Base-by-base conservation (phyloP, 331 rosid genomes). In the Malus hybrid region DNA sequence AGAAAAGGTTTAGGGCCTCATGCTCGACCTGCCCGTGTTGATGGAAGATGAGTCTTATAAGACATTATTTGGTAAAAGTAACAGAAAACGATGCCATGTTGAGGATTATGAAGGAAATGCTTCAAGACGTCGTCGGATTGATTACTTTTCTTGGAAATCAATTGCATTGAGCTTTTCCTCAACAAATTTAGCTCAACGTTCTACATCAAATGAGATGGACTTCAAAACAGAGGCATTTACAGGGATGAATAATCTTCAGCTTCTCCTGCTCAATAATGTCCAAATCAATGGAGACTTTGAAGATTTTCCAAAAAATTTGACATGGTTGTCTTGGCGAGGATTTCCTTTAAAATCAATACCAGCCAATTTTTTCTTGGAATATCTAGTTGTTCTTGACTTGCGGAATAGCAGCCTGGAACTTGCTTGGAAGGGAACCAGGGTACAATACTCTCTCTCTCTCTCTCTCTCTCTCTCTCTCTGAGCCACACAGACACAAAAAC, bases 381-480 rank as follows among this genome's bases (percentile, higher is more conserved):
- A 66, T 32, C 52, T 34, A 18, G 50, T 9, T 66, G 52, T 3
- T 34, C 70, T 66, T 66, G 70, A 66, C 6, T 66, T 66, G 50
- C 27, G 48, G 70, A 66, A 66, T 33, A 66, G 70, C 70, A 15
- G 7, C 50, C 50, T 34, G 64, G 11, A 31, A 31, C 52, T 20
- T 1, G 54, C 52, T 70, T 77, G 76, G 80, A 61, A 65, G 55
- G 32, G 44, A 12, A 36, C 31, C 7, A 61, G 32, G 68, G 80
- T 77, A 69, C 24, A 33, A 16, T 66, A 44, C 70, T 32, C 50
- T 19, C 67, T 62, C 36, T 22, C 31, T 10, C 48, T 42, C 48
- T 10, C 13, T 42, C 13, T 42, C 14, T 42, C 48, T 36, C 44
- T 56, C 36, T 0, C 44, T 56, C 36, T 0, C 1, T 36, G 10